These are phyloP conservation scores for Ambrosia artemisiifolia DNA, from an alignment of 129 eudicot genomes.

Conservation along the genomic window DNA sequence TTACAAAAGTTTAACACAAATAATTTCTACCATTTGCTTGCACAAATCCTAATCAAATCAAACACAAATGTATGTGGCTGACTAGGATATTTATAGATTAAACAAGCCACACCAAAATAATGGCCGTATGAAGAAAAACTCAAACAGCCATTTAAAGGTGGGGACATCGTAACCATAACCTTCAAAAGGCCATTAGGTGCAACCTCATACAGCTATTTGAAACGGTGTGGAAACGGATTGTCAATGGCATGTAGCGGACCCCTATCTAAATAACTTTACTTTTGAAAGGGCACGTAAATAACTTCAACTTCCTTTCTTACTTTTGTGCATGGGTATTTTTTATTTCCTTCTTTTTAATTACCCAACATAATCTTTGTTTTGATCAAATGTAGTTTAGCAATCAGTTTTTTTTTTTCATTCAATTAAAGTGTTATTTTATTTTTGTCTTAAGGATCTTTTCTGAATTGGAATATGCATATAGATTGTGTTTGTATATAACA, in stretches of 20 bases:
- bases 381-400: constrained; percentile 14
- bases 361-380: constrained; percentile 12
- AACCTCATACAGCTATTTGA: no score
- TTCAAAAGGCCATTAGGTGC: no score
- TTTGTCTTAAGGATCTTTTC: constrained; percentile 9
- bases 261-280: background rate
- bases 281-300: background rate
- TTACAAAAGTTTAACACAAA: no score
- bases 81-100: background rate
- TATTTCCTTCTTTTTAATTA: background rate
- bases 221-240: background rate
- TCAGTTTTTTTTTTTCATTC: background rate
- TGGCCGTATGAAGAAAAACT: no score
- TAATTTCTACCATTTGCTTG: background rate
- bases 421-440: background rate
- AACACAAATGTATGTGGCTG: background rate
- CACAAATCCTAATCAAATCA: background rate
- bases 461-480: constrained; percentile 11
- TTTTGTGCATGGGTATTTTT: constrained; percentile 5
- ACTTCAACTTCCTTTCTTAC: background rate
- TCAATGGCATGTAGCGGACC: background rate
- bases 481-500: background rate
- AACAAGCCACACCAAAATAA: no score
- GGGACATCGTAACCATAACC: no score
- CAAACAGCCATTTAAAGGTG: no score